Percentiles rank a stretch among this genome's conserved stretches.
Evolutionary conservation across 2,329 filamentous ascomycete genomes (phyloP).

Genomic region (Aspergillus sergii): DNA sequence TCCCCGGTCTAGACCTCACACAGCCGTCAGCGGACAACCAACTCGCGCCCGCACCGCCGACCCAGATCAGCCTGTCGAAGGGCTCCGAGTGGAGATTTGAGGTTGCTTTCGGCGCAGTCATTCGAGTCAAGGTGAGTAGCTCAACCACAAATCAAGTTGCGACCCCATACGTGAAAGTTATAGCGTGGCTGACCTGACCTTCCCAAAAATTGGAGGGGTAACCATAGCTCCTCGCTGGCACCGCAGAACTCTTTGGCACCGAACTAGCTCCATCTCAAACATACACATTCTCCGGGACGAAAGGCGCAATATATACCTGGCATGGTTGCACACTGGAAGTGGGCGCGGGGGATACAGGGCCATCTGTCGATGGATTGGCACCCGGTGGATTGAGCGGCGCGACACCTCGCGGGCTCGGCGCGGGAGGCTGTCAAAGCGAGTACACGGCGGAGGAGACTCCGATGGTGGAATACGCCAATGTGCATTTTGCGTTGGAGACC

Average conservation of each 20-base stretch:
- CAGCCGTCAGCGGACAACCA: slow-evolving; percentile 57
- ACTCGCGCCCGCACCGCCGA: slow-evolving; percentile 41
- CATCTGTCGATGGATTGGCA: slow-evolving; percentile 31
- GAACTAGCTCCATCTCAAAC: slow-evolving; percentile 80
- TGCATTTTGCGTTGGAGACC: slow-evolving; percentile 82
- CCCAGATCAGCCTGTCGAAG: slow-evolving; percentile 59
- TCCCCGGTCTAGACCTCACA: slow-evolving; percentile 72
- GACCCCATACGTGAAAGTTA: background rate
- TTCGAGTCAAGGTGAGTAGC: slow-evolving; percentile 55
- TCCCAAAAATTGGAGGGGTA: slow-evolving; percentile 9
- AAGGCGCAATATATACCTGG: slow-evolving; percentile 90
- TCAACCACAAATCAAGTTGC: background rate
- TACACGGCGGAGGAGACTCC: slow-evolving; percentile 78
- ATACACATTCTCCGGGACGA: slow-evolving; percentile 79
- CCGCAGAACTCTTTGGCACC: slow-evolving; percentile 91
- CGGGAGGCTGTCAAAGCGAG: slow-evolving; percentile 68
- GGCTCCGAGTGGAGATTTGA: slow-evolving; percentile 80
- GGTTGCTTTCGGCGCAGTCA: slow-evolving; percentile 58
- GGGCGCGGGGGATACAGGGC: slow-evolving; percentile 59
- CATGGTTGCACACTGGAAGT: slow-evolving; percentile 86
- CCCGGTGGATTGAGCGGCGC: slow-evolving; percentile 25
- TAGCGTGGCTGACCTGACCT: slow-evolving; percentile 2
- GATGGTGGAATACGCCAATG: slow-evolving; percentile 77
- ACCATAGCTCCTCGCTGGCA: slow-evolving; percentile 70
- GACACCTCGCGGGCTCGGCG: slow-evolving; percentile 34